Evolutionary conservation across 1,284 basidiomycete genomes (phyloP).

Genomic region (Pholiota adiposa): DNA sequence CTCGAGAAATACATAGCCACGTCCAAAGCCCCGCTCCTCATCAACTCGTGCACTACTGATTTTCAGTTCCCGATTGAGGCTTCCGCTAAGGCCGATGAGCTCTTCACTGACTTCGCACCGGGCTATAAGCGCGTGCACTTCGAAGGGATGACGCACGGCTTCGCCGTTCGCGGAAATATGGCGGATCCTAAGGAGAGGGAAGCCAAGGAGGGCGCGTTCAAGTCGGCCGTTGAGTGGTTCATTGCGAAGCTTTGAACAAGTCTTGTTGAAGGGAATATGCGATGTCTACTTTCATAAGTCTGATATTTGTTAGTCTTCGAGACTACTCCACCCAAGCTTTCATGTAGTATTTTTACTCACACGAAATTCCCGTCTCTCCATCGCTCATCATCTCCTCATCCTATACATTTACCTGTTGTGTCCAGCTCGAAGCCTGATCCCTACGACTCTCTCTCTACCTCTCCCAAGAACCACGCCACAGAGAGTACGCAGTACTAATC

Average conservation of each 20-base stretch:
- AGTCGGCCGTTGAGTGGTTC: conserved; percentile 57
- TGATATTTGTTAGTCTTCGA: too few relatives aligned
- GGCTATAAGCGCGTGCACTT: conserved; percentile 62
- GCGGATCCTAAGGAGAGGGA: conserved; percentile 49
- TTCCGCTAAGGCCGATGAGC: conserved; percentile 53
- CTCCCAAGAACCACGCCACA: too few relatives aligned
- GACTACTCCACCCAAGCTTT: too few relatives aligned
- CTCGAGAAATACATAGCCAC: conserved; percentile 58
- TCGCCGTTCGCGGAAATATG: conserved; percentile 60
- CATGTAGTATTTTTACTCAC: too few relatives aligned
- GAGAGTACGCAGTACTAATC: too few relatives aligned
- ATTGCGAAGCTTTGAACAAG: conserved; percentile 34
- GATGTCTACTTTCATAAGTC: too few relatives aligned
- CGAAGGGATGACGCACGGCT: conserved; percentile 64
- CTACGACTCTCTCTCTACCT: too few relatives aligned
- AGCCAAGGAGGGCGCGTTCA: conserved; percentile 68
- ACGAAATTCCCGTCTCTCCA: too few relatives aligned
- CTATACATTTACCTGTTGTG: too few relatives aligned
- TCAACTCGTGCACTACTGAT: conserved; percentile 66
- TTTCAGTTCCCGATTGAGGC: conserved; percentile 50
- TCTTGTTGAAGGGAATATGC: too few relatives aligned
- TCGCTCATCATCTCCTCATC: too few relatives aligned
- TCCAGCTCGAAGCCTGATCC: too few relatives aligned
- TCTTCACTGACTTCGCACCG: conserved; percentile 60
- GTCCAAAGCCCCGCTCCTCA: conserved; percentile 60